Conservation (phyloP, 805 yeast species). For the Torulaspora delbrueckii region DNA sequence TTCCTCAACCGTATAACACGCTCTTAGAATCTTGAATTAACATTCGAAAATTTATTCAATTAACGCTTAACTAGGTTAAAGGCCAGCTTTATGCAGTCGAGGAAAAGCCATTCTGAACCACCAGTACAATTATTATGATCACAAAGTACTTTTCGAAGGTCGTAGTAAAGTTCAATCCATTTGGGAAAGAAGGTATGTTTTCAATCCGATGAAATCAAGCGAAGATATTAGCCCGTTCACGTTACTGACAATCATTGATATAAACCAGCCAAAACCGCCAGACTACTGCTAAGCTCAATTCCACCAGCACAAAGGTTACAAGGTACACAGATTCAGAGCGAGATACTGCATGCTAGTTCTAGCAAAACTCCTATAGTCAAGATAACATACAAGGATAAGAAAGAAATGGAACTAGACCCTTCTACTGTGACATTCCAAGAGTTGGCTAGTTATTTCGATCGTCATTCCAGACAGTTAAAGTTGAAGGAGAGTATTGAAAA, state of each 20-base stretch:
- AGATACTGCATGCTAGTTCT: slow-evolving; percentile 48
- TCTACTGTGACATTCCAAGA: slow-evolving; percentile 51
- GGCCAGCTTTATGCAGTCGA: not conserved
- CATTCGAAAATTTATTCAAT: not conserved
- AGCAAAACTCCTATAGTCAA: slow-evolving; percentile 54
- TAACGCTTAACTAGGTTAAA: not conserved
- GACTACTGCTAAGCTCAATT: slow-evolving; percentile 71
- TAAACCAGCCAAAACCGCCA: slow-evolving; percentile 62
- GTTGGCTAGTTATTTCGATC: slow-evolving; percentile 61
- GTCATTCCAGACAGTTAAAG: slow-evolving; percentile 75
- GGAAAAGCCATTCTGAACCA: not conserved
- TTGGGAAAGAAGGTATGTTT: slow-evolving; percentile 53
- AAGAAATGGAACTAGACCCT: slow-evolving; percentile 65
- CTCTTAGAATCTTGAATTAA: not conserved
- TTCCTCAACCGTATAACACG: not conserved
- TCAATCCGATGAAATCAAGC: not conserved
- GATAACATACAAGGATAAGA: slow-evolving; percentile 80
- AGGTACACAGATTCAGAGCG: slow-evolving; percentile 55
- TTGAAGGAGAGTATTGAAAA: slow-evolving; percentile 64
- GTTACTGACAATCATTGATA: not conserved
- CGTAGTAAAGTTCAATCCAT: slow-evolving; percentile 72
- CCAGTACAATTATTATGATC: slow-evolving; percentile 49
- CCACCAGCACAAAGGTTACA: slow-evolving; percentile 67
- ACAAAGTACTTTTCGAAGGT: slow-evolving; percentile 84
- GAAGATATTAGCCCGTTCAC: not conserved